Base-by-base conservation (phyloP, 2,329 filamentous ascomycete genomes). In the Sclerotiophoma versabilis region DNA sequence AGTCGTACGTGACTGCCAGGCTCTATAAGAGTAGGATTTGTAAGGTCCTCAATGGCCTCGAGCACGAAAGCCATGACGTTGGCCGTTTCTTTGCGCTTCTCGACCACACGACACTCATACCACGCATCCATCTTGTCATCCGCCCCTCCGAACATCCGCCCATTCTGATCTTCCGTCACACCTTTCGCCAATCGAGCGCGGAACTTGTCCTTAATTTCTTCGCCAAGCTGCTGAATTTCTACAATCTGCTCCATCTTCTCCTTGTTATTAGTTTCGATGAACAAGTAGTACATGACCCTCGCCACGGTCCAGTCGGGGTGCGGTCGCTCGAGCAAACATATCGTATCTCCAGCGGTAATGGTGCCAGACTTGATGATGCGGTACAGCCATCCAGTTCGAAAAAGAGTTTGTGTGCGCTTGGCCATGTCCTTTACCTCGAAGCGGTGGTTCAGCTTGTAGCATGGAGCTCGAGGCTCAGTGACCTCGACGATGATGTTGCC, bases 371-470 rank as follows among this genome's bases (percentile, higher is more conserved):
- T 74, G 14, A 88, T 65, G 1, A 89, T 82, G 2, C 86, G 81
- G 60, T 88, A 88, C 66, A 88, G 84, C 86, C 86, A 89, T 0
- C 87, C 87, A 0, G 85, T 88, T 1, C 86, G 80, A 52, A 83
- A 83, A 2, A 76, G 76, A 57, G 80, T 78, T 72, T 83, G 86
- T 0, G 84, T 83, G 17, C 79, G 76, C 0, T 81, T 81, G 4
- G 86, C 83, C 70, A 89, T 87, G 56, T 86, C 82, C 62, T 84
- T 84, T 9, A 87, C 74, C 27, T 82, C 79, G 69, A 89, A 89
- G 1, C 86, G 84, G 62, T 88, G 86, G 66, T 89, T 89, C 8
- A 89, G 79, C 66, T 89, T 89, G 75, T 83, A 89, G 74, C 87
- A 89, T 9, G 87, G 87, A 60, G 85, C 82, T 14, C 87, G 80